phyloP scores from a whole-genome alignment of 148 eudicot species.

The Bassia scoparia region DNA sequence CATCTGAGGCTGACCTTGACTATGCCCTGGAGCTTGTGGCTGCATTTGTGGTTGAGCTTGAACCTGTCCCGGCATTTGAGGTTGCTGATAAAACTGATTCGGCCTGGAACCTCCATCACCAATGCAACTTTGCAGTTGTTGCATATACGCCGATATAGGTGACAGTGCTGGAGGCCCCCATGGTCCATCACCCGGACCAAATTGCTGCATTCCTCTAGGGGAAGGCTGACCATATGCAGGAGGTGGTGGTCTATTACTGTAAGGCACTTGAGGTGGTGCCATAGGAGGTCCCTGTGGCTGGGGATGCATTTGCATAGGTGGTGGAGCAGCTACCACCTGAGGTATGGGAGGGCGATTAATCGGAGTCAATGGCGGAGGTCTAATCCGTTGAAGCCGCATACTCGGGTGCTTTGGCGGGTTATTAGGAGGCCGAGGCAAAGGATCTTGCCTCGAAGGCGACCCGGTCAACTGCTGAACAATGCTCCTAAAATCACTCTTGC shows the following conservation, averaged over 20 bases:
- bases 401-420: slow-evolving; percentile 70
- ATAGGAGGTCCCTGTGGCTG: slow-evolving; percentile 30
- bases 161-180: slow-evolving; percentile 67
- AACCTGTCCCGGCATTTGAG: slow-evolving; percentile 14
- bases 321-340: slow-evolving; percentile 33
- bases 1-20: slow-evolving; percentile 29
- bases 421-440: slow-evolving; percentile 64
- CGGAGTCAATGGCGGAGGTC: slow-evolving; percentile 75
- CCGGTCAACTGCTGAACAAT: slow-evolving; percentile 90
- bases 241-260: slow-evolving; percentile 33
- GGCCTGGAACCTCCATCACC: slow-evolving; percentile 49
- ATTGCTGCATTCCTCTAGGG: slow-evolving; percentile 40
- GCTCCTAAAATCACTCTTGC: slow-evolving; percentile 87
- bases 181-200: slow-evolving; percentile 29
- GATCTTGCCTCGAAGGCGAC: slow-evolving; percentile 59
- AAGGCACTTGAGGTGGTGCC: slow-evolving; percentile 30
- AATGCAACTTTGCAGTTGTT: slow-evolving; percentile 72
- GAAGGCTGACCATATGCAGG: slow-evolving; percentile 57
- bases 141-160: slow-evolving; percentile 82
- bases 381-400: slow-evolving; percentile 62
- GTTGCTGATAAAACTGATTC: slow-evolving; percentile 17
- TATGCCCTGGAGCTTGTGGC: slow-evolving; percentile 22
- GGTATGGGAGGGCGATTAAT: slow-evolving; percentile 53
- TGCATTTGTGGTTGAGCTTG: slow-evolving; percentile 23
- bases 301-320: slow-evolving; percentile 42